Evolutionary conservation across 768 basidiomycete genomes (phyloP), one percentile per base, ranked within the genome.

Genomic region (Termitomyces sp.): DNA sequence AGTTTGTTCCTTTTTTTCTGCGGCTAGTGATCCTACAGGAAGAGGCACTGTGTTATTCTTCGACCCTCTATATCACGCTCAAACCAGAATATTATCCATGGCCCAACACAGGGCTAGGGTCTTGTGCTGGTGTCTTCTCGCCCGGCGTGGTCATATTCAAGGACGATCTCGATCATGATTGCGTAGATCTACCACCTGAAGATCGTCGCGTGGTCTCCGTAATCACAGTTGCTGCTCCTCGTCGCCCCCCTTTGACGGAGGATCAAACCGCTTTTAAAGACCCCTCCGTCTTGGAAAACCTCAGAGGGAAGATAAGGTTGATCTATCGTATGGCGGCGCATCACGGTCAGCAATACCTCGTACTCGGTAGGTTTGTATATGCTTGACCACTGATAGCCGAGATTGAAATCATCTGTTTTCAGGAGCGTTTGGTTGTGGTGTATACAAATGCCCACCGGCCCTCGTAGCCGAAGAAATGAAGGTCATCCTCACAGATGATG

Each of bases 401-500:
- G 21, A 1, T 9, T 43, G 28, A 3, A 51, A 28, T 23, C 1
- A 25, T 19, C 3, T 5, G 32, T 43, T 23, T 25, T 3, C 43
- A 76, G 76, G 74, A 59, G 76, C 76, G 8, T 74, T 79, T 67
- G 77, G 77, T 0, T 78, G 76, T 55, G 77, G 77, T 8, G 75
- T 70, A 1, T 79, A 78, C 56, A 55, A 37, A 6, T 77, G 76
- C 58, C 77, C 77, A 10, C 71, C 77, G 3, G 59, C 59, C 5
- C 64, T 72, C 28, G 77, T 78, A 14, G 75, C 77, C 2, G 56
- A 66, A 9, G 68, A 76, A 61, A 78, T 78, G 78, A 75, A 72
- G 51, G 60, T 58, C 7, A 72, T 75, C 25, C 66, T 79, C 10
- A 62, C 72, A 14, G 73, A 76, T 35, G 56, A 63, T 7, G 78